Evolutionary conservation across 192 early-diverging fungal species (phyloP), one percentile per base, ranked within the genome.

Genomic region (Dimargaris verticillata): DNA sequence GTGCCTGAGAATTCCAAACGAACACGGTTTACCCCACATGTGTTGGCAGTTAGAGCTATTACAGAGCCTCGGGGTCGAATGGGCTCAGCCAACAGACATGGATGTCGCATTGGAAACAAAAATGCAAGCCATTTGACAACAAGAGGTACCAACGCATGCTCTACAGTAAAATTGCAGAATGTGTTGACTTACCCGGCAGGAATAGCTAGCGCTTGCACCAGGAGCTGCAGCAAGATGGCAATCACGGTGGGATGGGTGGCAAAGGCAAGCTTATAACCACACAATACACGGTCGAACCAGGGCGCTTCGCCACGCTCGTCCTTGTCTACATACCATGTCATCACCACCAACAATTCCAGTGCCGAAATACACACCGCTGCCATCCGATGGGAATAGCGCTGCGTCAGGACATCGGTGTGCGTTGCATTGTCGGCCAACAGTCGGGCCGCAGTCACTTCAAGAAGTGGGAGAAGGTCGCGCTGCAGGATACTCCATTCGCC

Each of bases 331-430:
- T 85, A 83, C 93, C 89, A 92, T 0, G 93, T 96, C 74, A 93
- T 72, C 0, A 89, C 88, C 29, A 92, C 88, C 44, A 96, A 74
- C 38, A 96, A 61, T 66, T 96, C 89, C 12, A 89, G 83, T 81
- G 69, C 67, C 59, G 61, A 63, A 44, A 72, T 68, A 25, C 66
- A 60, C 44, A 51, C 61, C 46, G 47, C 22, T 7, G 18, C 18
- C 22, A 22, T 17, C 47, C 3, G 17, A 20, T 48, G 47, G 4
- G 3, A 20, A 22, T 17, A 17, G 4, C 4, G 9, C 47, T 17
- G 9, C 22, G 47, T 7, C 18, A 65, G 66, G 17, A 62, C 60
- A 2, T 63, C 63, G 55, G 61, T 68, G 29, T 52, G 55, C 2
- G 67, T 47, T 25, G 67, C 62, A 28, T 52, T 41, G 44, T 58